Base-by-base conservation (phyloP, 2,329 filamentous ascomycete species). In the Onygenales sp. region DNA sequence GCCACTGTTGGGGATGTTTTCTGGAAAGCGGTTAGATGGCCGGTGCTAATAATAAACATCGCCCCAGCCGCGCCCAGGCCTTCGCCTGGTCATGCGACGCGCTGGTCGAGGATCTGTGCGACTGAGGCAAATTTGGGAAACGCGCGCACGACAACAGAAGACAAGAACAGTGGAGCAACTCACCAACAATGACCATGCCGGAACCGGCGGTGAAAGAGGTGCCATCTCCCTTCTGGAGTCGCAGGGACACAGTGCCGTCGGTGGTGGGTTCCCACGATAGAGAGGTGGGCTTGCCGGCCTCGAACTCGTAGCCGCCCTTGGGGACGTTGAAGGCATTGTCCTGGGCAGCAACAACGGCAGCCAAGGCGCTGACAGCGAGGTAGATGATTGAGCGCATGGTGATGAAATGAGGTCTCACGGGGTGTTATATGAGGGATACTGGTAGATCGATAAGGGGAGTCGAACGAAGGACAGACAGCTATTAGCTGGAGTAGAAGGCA, bases 221-320 rank as follows among this genome's bases (percentile, higher is more conserved):
- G 67, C 52, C 64, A 6, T 69, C 67, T 32, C 65, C 70, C 57
- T 75, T 70, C 56, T 77, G 70, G 54, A 82, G 66, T 42, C 73
- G 74, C 60, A 82, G 71, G 42, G 76, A 75, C 34, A 82, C 72
- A 13, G 77, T 77, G 54, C 75, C 75, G 21, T 59, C 51, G 53
- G 76, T 78, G 46, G 72, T 77, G 6, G 77, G 73, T 5, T 63
- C 57, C 79, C 79, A 82, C 49, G 61, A 68, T 47, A 82, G 62
- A 9, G 69, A 71, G 17, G 74, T 67, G 9, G 73, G 57, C 61
- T 73, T 52, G 50, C 77, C 77, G 42, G 75, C 74, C 11, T 64
- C 70, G 61, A 77, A 74, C 31, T 63, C 54, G 55, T 75, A 73
- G 44, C 74, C 73, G 13, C 59, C 62, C 3, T 45, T 40, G 14